phyloP scores from a whole-genome alignment of 352 stramenopile species.

The Phytophthora crassamura region DNA sequence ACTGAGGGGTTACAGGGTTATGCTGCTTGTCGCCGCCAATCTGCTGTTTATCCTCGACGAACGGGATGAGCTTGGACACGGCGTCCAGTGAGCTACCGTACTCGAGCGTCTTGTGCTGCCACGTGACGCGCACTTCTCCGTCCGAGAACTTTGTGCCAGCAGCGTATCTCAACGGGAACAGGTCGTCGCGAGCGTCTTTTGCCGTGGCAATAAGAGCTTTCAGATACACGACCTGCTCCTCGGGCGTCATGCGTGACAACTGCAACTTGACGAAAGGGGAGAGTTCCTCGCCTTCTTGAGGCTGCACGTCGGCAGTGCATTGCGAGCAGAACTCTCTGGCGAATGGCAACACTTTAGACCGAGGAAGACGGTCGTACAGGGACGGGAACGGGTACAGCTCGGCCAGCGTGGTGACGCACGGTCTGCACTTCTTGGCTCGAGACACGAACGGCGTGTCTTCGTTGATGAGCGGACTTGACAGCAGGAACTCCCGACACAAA shows the following conservation, averaged over 20 bases:
- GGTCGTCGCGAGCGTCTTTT: slow-evolving; percentile 53
- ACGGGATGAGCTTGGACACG: slow-evolving; percentile 67
- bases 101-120: slow-evolving; percentile 74
- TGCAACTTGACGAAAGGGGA: slow-evolving; percentile 44
- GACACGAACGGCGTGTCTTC: slow-evolving; percentile 69
- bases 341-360: slow-evolving; percentile 57
- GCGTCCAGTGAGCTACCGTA: slow-evolving; percentile 69
- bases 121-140: slow-evolving; percentile 47
- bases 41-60: slow-evolving; percentile 51
- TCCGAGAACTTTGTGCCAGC: slow-evolving; percentile 82
- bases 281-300: slow-evolving; percentile 1
- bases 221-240: slow-evolving; percentile 50
- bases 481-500: slow-evolving; percentile 90
- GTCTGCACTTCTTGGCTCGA: slow-evolving; percentile 59
- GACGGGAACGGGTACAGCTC: slow-evolving; percentile 89
- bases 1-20: slow-evolving; percentile 32
- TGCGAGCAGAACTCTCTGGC: slow-evolving; percentile 41
- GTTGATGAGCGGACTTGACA: slow-evolving; percentile 61
- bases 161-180: slow-evolving; percentile 86
- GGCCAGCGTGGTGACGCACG: slow-evolving; percentile 62
- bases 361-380: slow-evolving; percentile 70
- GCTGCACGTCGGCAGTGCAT: slow-evolving; percentile 6
- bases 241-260: slow-evolving; percentile 27
- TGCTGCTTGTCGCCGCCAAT: slow-evolving; percentile 1
- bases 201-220: slow-evolving; percentile 42